Evolutionary conservation across 805 yeast genomes (phyloP).

Genomic region (Candida nitratophila): DNA sequence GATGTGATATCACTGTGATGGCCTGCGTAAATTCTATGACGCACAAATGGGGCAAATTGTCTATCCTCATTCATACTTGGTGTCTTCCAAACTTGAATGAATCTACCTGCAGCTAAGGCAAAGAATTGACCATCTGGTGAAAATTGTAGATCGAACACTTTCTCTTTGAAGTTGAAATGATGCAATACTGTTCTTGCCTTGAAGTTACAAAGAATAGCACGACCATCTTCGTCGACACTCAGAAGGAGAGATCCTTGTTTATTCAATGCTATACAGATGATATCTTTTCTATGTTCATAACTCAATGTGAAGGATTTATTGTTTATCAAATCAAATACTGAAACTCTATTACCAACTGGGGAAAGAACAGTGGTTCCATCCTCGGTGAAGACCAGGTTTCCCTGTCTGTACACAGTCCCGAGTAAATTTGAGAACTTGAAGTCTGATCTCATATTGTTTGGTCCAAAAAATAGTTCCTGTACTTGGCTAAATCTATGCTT

Average conservation of each 20-base stretch:
- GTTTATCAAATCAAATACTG: conserved; percentile 79
- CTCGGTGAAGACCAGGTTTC: conserved; percentile 78
- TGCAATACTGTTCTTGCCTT: conserved; percentile 78
- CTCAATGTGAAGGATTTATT: conserved; percentile 83
- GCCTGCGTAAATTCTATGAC: conserved; percentile 86
- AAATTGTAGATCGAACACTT: conserved; percentile 67
- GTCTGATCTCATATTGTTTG: conserved; percentile 67
- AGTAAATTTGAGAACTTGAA: conserved; percentile 80
- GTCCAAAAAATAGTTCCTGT: not conserved
- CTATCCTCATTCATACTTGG: conserved; percentile 76
- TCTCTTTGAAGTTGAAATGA: conserved; percentile 87
- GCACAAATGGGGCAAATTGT: conserved; percentile 93
- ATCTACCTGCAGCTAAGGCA: conserved; percentile 78
- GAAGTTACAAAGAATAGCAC: conserved; percentile 88
- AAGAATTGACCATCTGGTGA: conserved; percentile 84
- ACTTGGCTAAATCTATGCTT: not conserved
- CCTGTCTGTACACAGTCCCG: conserved; percentile 92
- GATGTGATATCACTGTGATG: conserved; percentile 79
- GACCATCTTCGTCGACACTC: conserved; percentile 84
- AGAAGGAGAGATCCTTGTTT: conserved; percentile 72
- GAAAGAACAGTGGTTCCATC: conserved; percentile 81
- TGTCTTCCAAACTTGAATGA: conserved; percentile 89
- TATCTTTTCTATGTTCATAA: conserved; percentile 87
- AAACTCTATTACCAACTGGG: conserved; percentile 92
- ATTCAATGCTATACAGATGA: conserved; percentile 74